A percentile compares a stretch with the other conserved stretches of the same genome.
phyloP scores from a whole-genome alignment of 208 protist genomes.

The Acanthamoeba healyi region DNA sequence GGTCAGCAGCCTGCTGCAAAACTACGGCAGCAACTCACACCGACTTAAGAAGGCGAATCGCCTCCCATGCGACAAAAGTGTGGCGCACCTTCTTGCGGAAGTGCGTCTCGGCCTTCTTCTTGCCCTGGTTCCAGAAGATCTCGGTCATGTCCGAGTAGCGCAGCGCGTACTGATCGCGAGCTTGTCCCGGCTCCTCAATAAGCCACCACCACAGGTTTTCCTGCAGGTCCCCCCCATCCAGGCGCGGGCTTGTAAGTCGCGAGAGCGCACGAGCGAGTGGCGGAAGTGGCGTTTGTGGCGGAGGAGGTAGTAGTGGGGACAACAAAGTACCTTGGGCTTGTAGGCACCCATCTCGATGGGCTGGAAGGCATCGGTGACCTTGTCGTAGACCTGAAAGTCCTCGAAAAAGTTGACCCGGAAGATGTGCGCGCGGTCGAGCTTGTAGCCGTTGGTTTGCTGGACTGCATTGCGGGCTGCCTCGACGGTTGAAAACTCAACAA shows the following conservation, averaged over 20 bases:
- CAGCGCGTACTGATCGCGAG: conserved; percentile 55
- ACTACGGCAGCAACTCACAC: too few relatives aligned
- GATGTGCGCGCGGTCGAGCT: conserved; percentile 50
- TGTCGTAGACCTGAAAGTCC: conserved; percentile 60
- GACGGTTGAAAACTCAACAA: conserved; percentile 32
- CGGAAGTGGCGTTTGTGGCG: too few relatives aligned
- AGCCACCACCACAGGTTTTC: conserved; percentile 66
- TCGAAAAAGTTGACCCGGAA: conserved; percentile 64
- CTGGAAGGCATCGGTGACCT: conserved; percentile 46
- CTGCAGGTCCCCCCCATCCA: too few relatives aligned
- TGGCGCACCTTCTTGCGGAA: conserved; percentile 24
- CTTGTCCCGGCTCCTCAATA: conserved; percentile 13
- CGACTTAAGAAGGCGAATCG: too few relatives aligned
- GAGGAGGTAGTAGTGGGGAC: too few relatives aligned
- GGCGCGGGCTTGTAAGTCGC: too few relatives aligned
- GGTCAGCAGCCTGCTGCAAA: too few relatives aligned
- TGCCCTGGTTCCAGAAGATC: conserved; percentile 51
- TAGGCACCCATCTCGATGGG: conserved; percentile 59
- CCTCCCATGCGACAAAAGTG: background rate
- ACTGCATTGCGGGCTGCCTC: conserved; percentile 33
- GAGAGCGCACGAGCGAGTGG: background rate
- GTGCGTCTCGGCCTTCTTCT: conserved; percentile 25
- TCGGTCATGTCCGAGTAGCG: conserved; percentile 55
- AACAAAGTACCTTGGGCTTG: conserved; percentile 39
- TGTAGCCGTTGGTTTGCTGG: conserved; percentile 33